Evolutionary conservation across 2,329 filamentous ascomycete species (phyloP).

Genomic region (Hypoxylon sp.): DNA sequence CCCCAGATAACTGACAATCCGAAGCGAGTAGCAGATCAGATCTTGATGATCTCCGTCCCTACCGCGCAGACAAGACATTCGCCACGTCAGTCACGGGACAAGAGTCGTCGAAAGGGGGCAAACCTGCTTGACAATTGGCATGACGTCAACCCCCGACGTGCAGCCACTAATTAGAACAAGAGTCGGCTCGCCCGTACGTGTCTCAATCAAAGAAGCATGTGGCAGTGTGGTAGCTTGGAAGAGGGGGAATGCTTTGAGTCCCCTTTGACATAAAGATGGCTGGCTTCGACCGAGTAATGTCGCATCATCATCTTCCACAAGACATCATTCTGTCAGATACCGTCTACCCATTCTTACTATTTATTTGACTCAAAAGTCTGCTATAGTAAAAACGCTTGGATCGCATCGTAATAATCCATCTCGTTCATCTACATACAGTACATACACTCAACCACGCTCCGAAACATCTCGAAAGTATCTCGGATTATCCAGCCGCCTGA

Average conservation of each 20-base stretch:
- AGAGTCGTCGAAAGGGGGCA: constrained; percentile 17
- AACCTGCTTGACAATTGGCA: constrained; percentile 40
- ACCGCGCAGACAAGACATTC: too few species aligned
- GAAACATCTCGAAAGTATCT: neutral
- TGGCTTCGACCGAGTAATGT: constrained; percentile 1
- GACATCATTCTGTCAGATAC: constrained; percentile 8
- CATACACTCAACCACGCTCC: neutral
- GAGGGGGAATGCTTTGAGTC: neutral
- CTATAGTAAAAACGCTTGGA: neutral
- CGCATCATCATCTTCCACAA: constrained; percentile 9
- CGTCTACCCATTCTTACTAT: neutral
- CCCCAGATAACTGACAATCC: neutral
- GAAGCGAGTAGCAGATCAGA: neutral
- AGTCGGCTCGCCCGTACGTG: constrained; percentile 24
- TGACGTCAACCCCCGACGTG: constrained; percentile 36
- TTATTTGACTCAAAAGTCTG: neutral
- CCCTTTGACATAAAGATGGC: constrained; percentile 7
- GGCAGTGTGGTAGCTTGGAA: too few species aligned
- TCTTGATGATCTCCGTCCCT: too few species aligned
- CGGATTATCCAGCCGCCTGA: neutral
- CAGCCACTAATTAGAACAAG: constrained; percentile 34
- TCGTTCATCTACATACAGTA: neutral
- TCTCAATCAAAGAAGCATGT: constrained; percentile 22
- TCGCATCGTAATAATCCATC: neutral
- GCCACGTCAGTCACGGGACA: constrained; percentile 36